Conservation (phyloP, 2,329 filamentous ascomycete species). For the Didymella arachidicola region DNA sequence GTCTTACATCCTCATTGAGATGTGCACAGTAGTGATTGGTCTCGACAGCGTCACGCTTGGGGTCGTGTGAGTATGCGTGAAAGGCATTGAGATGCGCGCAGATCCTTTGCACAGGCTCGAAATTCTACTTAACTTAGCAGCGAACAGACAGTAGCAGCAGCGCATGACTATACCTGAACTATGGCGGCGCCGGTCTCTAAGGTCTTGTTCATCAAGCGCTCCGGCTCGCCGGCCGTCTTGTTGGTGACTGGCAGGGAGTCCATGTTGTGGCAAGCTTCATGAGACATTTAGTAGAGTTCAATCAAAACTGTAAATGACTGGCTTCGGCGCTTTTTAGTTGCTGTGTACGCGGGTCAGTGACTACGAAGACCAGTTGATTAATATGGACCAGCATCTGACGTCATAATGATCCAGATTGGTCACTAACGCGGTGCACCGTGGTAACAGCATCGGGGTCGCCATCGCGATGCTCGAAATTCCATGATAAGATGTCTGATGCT, state of each 20-base stretch:
- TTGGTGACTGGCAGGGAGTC: constrained; percentile 51
- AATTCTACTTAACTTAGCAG: constrained; percentile 58
- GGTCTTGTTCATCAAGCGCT: constrained; percentile 63
- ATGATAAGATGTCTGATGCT: too few relatives aligned
- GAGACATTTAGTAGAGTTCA: neutral
- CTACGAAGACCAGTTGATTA: constrained; percentile 7
- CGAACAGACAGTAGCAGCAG: neutral
- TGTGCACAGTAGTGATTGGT: constrained; percentile 87
- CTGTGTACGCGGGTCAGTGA: neutral
- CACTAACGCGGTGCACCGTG: neutral
- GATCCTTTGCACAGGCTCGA: constrained; percentile 74
- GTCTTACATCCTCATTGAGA: constrained; percentile 77
- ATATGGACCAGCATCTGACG: constrained; percentile 13
- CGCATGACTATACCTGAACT: constrained; percentile 58
- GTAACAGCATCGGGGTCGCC: neutral
- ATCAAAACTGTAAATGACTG: neutral
- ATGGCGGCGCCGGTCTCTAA: constrained; percentile 68
- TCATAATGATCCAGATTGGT: constrained; percentile 21
- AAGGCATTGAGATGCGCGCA: constrained; percentile 90
- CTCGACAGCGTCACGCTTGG: constrained; percentile 70
- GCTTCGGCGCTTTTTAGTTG: neutral
- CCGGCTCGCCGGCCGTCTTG: constrained; percentile 58
- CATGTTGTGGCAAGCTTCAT: constrained; percentile 33
- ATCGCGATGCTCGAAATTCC: too few relatives aligned
- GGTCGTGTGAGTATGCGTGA: constrained; percentile 80